Evolutionary conservation across 2,329 filamentous ascomycete genomes (phyloP).

Genomic region (Eutypella sp.): DNA sequence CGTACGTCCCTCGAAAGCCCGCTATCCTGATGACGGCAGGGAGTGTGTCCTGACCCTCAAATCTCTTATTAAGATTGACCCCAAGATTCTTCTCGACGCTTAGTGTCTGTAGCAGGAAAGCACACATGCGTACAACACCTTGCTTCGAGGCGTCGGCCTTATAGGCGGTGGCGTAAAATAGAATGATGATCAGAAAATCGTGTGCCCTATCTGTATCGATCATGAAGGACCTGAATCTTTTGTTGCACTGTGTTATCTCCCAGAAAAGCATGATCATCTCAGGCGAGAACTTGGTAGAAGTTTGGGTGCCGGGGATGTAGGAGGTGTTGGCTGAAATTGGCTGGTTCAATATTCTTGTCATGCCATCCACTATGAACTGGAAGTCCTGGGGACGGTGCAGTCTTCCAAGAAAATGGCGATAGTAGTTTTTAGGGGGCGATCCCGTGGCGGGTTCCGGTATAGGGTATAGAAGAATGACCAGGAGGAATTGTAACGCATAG

Average conservation of each 20-base stretch:
- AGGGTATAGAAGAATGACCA: conserved; percentile 79
- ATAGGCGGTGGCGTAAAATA: conserved; percentile 91
- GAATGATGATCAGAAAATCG: conserved; percentile 83
- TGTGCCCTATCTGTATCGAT: conserved; percentile 91
- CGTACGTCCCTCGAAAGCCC: conserved; percentile 85
- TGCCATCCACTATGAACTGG: conserved; percentile 92
- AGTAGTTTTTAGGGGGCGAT: conserved; percentile 77
- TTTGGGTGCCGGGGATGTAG: conserved; percentile 81
- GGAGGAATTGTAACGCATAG: conserved; percentile 85
- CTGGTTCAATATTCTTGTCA: conserved; percentile 87
- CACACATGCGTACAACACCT: conserved; percentile 91
- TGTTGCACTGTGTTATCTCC: conserved; percentile 97
- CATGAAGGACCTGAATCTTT: conserved; percentile 92
- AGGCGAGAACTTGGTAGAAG: conserved; percentile 78
- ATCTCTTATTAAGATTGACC: conserved; percentile 80
- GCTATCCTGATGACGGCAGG: conserved; percentile 75
- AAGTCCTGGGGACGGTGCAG: conserved; percentile 94
- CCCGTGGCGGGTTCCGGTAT: conserved; percentile 70
- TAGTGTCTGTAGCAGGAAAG: conserved; percentile 92
- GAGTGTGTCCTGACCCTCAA: conserved; percentile 83
- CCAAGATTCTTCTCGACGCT: conserved; percentile 92
- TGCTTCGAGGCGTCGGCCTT: conserved; percentile 82
- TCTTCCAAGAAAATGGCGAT: conserved; percentile 85
- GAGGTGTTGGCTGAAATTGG: conserved; percentile 84
- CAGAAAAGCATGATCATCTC: conserved; percentile 97